A percentile compares a stretch with the other conserved stretches of the same genome.
These are phyloP conservation scores for Metarhizium anisopliae DNA, from an alignment of 2,329 filamentous ascomycete species.

Conservation along the genomic window DNA sequence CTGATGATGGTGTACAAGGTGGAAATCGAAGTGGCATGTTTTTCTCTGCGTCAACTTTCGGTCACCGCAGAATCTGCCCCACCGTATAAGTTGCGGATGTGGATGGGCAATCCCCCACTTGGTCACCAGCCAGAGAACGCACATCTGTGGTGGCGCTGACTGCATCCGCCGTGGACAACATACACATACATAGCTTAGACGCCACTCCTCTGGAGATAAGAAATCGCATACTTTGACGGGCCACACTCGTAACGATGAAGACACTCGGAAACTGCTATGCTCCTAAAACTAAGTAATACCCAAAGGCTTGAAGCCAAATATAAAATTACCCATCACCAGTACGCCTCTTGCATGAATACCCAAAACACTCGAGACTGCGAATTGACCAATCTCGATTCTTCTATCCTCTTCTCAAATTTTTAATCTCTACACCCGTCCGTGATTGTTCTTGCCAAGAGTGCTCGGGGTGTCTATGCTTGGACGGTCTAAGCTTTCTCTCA, in stretches of 20 bases:
- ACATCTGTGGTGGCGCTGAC: no score
- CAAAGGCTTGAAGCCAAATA: not conserved
- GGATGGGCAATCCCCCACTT: no score
- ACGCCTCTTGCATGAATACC: not conserved
- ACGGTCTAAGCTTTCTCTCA: slow-evolving; percentile 22
- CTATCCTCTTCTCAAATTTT: not conserved
- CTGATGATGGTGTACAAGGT: not conserved
- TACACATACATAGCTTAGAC: no score
- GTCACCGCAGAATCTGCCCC: not conserved
- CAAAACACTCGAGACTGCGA: not conserved
- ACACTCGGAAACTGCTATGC: not conserved
- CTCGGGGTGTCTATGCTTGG: slow-evolving; percentile 33
- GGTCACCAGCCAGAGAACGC: no score
- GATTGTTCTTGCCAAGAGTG: slow-evolving; percentile 25
- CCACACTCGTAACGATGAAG: not conserved
- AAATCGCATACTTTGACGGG: not conserved
- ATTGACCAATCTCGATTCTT: not conserved
- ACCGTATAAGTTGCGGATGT: no score
- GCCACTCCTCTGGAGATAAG: no score
- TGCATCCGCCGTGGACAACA: no score
- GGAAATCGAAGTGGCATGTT: not conserved
- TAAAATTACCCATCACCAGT: not conserved
- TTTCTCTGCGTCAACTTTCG: not conserved
- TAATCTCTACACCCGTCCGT: slow-evolving; percentile 16
- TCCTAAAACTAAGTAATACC: not conserved